These are phyloP conservation scores for Polyplosphaeria fusca DNA, from an alignment of 495 filamentous ascomycete genomes.

Conservation along the genomic window DNA sequence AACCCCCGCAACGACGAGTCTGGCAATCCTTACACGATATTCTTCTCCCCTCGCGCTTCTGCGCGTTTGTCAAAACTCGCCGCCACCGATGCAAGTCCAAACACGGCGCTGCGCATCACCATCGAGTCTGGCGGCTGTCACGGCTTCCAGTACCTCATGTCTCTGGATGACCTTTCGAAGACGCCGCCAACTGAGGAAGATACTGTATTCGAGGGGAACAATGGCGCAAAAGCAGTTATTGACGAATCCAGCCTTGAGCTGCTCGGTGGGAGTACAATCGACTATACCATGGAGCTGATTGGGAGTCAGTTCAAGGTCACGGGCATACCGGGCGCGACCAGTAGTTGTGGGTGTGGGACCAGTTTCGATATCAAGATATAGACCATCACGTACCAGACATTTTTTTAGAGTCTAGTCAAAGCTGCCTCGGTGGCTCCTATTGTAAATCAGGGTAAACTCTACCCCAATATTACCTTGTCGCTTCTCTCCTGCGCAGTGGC, in stretches of 20 bases:
- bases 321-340: conserved; percentile 83
- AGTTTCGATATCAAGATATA: conserved; percentile 84
- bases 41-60: conserved; percentile 76
- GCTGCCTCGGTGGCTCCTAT: too few species aligned
- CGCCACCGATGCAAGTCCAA: conserved; percentile 70
- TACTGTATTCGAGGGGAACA: conserved; percentile 56
- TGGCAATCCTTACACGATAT: conserved; percentile 75
- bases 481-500: too few species aligned
- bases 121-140: conserved; percentile 94
- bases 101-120: conserved; percentile 80
- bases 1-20: conserved; percentile 72
- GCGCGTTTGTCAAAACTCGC: conserved; percentile 71
- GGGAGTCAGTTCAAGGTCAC: conserved; percentile 97
- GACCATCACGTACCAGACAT: too few species aligned
- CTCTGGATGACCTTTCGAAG: conserved; percentile 59
- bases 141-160: conserved; percentile 97
- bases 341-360: conserved; percentile 95
- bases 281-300: conserved; percentile 95
- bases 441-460: too few species aligned
- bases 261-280: conserved; percentile 86
- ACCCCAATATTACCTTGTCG: too few species aligned
- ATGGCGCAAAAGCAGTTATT: conserved; percentile 79
- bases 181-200: conserved; percentile 68
- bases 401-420: too few species aligned
- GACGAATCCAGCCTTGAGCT: conserved; percentile 84